Base-by-base conservation (phyloP, 306 rosid genomes). In the Prosopis cineraria region DNA sequence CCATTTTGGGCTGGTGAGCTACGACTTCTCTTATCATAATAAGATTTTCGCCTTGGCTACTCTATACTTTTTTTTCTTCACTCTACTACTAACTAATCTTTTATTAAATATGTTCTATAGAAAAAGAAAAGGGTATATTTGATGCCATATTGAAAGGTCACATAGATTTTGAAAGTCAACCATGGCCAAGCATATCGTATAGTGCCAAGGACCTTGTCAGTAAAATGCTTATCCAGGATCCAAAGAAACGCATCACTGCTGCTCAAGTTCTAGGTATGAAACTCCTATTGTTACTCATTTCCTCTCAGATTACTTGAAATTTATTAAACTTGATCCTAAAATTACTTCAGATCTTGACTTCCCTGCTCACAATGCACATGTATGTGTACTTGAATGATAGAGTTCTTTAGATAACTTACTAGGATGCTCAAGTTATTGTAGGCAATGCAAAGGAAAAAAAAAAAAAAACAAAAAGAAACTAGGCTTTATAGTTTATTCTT, bases 1-100 rank as follows among this genome's bases (percentile, higher is more conserved):
- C 98, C 98, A 72, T 93, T 93, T 82, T 93, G 98, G 98, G 96
- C 96, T 65, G 98, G 98, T 94, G 90, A 75, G 72, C 10, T 52
- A 34, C 11, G 45, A 11, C 53, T 43, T 43, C 16, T 13, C 78
- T 63, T 52, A 2, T 70, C 50, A 5, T 59, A 29, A 44, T 19
- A 73, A 58, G 41, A 30, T 33, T 64, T 36, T 68, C 27, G 37
- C 14, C 52, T 53, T 50, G 78, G 3, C 36, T 33, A 33, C 36
- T 33, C 36, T 33, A 33, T 1, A 31, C 50, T 33, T n/a, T 27
- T 30, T 45, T 39, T 55, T 50, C 22, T 31, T 45, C 62, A 10
- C 59, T 79, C 19, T 7, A 5, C 34, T 60, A 37, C 45, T 72
- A 63, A 72, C 62, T 65, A 63, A 10, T 62, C 62, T 78, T 25